Conservation (phyloP, 768 basidiomycete genomes). For the Termitomyces sp. region DNA sequence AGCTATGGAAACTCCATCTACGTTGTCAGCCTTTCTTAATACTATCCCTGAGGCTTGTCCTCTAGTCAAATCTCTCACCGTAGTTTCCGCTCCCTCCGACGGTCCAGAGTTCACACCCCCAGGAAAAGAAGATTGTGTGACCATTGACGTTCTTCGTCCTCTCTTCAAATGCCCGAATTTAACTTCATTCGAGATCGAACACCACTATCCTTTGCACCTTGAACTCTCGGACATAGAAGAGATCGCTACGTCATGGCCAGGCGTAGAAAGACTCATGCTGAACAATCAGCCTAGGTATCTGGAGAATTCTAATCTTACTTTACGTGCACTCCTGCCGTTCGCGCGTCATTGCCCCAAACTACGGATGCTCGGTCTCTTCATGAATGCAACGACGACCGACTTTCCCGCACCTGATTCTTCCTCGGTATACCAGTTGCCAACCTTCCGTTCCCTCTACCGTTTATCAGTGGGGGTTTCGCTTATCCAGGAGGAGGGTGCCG, state of each 20-base stretch:
- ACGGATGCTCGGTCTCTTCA: conserved; percentile 36
- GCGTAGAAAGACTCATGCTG: conserved; percentile 38
- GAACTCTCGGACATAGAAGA: conserved; percentile 39
- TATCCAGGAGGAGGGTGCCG: conserved; percentile 35
- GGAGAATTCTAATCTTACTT: conserved; percentile 27
- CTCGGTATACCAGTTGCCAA: conserved; percentile 15
- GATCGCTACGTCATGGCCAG: conserved; percentile 42
- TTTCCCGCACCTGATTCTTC: conserved; percentile 14
- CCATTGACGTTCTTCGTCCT: conserved; percentile 31
- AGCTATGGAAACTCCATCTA: conserved; percentile 35
- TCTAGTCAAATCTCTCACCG: conserved; percentile 38
- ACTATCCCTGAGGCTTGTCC: conserved; percentile 44
- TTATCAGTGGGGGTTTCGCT: conserved; percentile 51
- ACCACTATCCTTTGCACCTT: conserved; percentile 35
- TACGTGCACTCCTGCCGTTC: conserved; percentile 37
- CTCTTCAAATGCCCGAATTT: conserved; percentile 30
- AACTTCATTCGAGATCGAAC: conserved; percentile 31
- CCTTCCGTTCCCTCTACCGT: conserved; percentile 27
- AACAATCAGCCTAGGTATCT: conserved; percentile 41
- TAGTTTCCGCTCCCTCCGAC: conserved; percentile 31
- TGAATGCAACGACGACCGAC: conserved; percentile 30
- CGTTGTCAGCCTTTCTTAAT: conserved; percentile 39
- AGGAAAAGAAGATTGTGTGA: conserved; percentile 21
- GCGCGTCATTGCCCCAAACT: conserved; percentile 36
- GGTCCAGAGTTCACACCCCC: conserved; percentile 2